phyloP scores from a whole-genome alignment of 2,329 filamentous ascomycete genomes.

The Mycosphaerelloides madeirae region DNA sequence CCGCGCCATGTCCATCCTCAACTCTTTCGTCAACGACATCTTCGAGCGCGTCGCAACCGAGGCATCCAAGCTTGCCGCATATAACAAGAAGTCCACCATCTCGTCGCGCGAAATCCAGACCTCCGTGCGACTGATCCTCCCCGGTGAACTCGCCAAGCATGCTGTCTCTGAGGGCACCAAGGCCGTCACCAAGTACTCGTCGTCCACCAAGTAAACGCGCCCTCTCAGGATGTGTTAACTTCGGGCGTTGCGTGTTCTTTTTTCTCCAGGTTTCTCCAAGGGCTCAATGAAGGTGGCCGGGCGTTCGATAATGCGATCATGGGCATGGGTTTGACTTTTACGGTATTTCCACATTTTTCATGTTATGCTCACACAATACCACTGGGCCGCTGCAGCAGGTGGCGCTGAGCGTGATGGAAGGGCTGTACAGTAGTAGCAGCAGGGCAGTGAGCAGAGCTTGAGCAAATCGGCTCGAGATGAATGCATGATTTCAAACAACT shows the following conservation, averaged over 20 bases:
- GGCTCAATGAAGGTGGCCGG: conserved; percentile 41
- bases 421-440: conserved; percentile 34
- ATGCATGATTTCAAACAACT: conserved; percentile 30
- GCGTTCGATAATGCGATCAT: conserved; percentile 50
- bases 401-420: conserved; percentile 20
- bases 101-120: conserved; percentile 99
- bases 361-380: conserved; percentile 28
- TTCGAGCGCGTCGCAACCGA: conserved; percentile 99
- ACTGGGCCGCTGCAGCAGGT: conserved; percentile 20
- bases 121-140: conserved; percentile 94
- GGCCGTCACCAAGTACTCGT: conserved; percentile 99
- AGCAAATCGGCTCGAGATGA: conserved; percentile 27
- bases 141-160: conserved; percentile 98
- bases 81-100: conserved; percentile 99
- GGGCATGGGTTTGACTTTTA: conserved; percentile 37
- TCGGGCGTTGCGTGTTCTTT: conserved; percentile 19
- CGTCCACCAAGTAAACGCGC: conserved; percentile 87
- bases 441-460: conserved; percentile 25
- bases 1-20: conserved; percentile 98
- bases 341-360: conserved; percentile 20
- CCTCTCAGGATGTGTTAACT: conserved; percentile 43
- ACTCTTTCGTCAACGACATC: conserved; percentile 99
- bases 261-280: neutral
- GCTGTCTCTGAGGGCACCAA: conserved; percentile 99
- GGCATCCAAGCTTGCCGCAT: conserved; percentile 96